phyloP scores from a whole-genome alignment of 1,284 basidiomycete genomes.

The Dichomitus squalens region DNA sequence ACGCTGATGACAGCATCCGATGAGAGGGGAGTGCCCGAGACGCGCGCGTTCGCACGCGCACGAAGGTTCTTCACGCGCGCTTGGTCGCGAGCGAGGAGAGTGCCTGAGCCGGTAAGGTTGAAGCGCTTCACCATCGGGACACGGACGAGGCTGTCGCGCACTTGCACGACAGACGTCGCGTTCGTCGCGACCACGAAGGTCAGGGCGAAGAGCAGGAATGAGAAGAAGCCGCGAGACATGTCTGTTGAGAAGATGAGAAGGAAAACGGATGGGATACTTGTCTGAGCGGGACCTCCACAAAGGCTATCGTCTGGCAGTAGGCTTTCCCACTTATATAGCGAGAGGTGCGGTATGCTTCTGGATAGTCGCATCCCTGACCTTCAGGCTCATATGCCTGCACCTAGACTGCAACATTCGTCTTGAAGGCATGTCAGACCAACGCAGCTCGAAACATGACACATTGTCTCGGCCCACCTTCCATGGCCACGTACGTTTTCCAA shows the following conservation, averaged over 20 bases:
- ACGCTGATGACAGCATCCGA: slow-evolving; percentile 28
- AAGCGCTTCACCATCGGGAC: slow-evolving; percentile 32
- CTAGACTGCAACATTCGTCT: too few species aligned
- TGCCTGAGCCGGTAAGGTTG: slow-evolving; percentile 29
- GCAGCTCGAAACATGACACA: too few species aligned
- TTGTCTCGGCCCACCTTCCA: too few species aligned
- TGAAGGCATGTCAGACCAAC: too few species aligned
- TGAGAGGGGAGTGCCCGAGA: slow-evolving; percentile 11
- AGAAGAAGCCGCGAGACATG: slow-evolving; percentile 22
- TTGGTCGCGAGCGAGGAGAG: slow-evolving; percentile 30
- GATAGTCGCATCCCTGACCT: too few species aligned
- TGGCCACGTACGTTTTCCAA: too few species aligned
- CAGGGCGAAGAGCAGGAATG: slow-evolving; percentile 21
- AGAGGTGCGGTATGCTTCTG: too few species aligned
- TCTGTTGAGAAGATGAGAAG: not conserved
- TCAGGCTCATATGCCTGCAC: too few species aligned
- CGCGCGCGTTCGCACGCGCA: slow-evolving; percentile 20
- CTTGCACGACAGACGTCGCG: slow-evolving; percentile 27
- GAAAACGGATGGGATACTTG: not conserved
- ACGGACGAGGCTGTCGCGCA: slow-evolving; percentile 26
- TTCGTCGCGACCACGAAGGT: slow-evolving; percentile 23
- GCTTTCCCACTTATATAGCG: slow-evolving; percentile 1
- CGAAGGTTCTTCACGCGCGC: slow-evolving; percentile 27
- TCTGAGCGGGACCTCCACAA: slow-evolving; percentile 17
- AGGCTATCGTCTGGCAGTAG: too few species aligned